Base-by-base conservation (phyloP, 768 basidiomycete genomes). In the Solioccasus polychromus region DNA sequence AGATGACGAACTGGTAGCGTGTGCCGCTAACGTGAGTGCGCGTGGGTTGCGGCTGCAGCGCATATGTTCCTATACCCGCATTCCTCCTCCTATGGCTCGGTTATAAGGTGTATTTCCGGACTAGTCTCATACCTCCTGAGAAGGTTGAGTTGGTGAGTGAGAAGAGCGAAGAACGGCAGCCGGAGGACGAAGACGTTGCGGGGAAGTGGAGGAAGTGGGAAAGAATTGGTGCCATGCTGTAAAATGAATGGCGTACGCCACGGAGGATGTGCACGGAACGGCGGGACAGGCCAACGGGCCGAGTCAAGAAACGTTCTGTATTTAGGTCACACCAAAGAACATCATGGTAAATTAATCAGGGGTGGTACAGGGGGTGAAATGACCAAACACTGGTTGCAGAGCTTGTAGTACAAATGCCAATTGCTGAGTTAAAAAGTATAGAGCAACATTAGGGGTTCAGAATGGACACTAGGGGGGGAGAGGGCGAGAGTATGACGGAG, bases 61-160 rank as follows among this genome's bases (percentile, higher is more conserved):
- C 58, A 4, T 64, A 67, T 53, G 45, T 68, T 71, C 67, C 54
- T 12, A 36, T 73, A 2, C 65, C 66, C 2, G 42, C 50, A 2
- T 72, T 71, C 54, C 48, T 66, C 18, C 17, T 67, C 40, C 63
- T 71, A 52, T 72, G 66, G 60, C 36, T 51, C 2, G 68, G 67
- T 2, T 68, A 68, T 54, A 71, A 68, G 51, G 10, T 72, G 10
- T 60, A 60, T 40, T 68, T 65, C 54, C 51, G 65, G 24, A 70
- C 68, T 5, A 51, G 49, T 31, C 50, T 66, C 10, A 67, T 73
- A 48, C 71, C 72, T 1, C 55, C 69, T 1, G 65, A 68, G n/a
- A 68, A 77, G 40, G 76, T 85, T 20, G 83, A 85, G 52, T 69
- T 85, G n/a, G 58, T 79, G 28, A 76, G 77, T 14, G n/a, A 48